A percentile compares a stretch with the other conserved stretches of the same genome.
phyloP scores from a whole-genome alignment of 83 land plant genomes.

The Picea abies region DNA sequence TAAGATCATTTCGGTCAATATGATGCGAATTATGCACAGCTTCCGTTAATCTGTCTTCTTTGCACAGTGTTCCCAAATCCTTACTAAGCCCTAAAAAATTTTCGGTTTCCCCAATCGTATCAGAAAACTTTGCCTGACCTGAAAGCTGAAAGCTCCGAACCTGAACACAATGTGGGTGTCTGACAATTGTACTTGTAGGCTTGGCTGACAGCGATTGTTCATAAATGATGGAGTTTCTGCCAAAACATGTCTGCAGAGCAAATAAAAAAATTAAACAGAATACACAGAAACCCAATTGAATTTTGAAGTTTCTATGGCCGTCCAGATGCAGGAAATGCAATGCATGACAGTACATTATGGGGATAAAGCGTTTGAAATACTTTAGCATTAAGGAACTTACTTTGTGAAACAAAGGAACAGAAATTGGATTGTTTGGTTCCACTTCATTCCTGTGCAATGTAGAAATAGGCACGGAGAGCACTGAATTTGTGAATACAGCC shows the following conservation, averaged over 20 bases:
- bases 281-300: neutral
- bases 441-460: neutral
- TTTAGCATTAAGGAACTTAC: neutral
- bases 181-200: neutral
- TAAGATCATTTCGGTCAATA: neutral
- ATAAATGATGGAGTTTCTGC: neutral
- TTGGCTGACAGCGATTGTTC: neutral
- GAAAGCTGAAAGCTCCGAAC: neutral
- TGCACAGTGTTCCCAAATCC: neutral
- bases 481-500: neutral
- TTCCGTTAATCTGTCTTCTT: neutral
- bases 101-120: neutral
- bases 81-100: neutral
- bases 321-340: neutral
- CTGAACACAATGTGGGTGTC: neutral
- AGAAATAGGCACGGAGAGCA: neutral
- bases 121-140: neutral
- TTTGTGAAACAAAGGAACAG: neutral
- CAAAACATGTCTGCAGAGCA: neutral
- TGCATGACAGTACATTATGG: too few species aligned
- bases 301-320: neutral
- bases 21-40: neutral
- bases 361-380: neutral
- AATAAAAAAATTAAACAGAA: neutral
- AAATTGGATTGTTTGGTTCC: neutral